A percentile compares a stretch with the other conserved stretches of the same genome.
Evolutionary conservation across 2,329 filamentous ascomycete genomes (phyloP).

Genomic region (Trichophyton schoenleinii): DNA sequence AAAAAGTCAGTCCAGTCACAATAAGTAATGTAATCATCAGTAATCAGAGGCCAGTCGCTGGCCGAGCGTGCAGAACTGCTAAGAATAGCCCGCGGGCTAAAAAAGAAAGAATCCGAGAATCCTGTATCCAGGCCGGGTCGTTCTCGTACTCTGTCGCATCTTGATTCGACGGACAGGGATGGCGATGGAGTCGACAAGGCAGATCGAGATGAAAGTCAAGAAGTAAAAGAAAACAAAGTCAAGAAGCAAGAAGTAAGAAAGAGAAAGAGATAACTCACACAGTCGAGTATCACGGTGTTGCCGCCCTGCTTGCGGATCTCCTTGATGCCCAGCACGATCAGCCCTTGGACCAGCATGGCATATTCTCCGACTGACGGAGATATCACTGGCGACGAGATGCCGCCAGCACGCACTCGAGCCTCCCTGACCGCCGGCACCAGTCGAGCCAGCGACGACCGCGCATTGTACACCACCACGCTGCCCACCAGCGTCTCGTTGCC

Average conservation of each 20-base stretch:
- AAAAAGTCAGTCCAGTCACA: background rate
- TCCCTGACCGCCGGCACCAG: slow-evolving; percentile 58
- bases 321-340: slow-evolving; percentile 67
- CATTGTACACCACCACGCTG: slow-evolving; percentile 66
- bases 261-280: slow-evolving; percentile 44
- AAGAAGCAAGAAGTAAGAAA: background rate
- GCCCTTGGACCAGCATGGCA: slow-evolving; percentile 60
- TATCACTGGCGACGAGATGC: slow-evolving; percentile 69
- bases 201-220: background rate
- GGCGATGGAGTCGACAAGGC: background rate
- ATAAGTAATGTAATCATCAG: too few relatives aligned
- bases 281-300: slow-evolving; percentile 61
- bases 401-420: slow-evolving; percentile 47
- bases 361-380: slow-evolving; percentile 55
- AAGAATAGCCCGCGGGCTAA: background rate
- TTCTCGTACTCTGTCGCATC: background rate
- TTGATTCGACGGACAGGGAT: background rate
- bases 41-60: too few relatives aligned
- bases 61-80: too few relatives aligned
- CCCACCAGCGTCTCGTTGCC: slow-evolving; percentile 50
- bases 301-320: slow-evolving; percentile 71
- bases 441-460: slow-evolving; percentile 53
- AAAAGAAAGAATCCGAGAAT: background rate
- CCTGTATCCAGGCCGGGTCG: background rate
- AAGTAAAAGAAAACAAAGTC: background rate